A percentile compares a stretch with the other conserved stretches of the same genome.
These are phyloP conservation scores for Stygiomarasmius scandens DNA, from an alignment of 1,284 basidiomycete genomes.

Conservation along the genomic window DNA sequence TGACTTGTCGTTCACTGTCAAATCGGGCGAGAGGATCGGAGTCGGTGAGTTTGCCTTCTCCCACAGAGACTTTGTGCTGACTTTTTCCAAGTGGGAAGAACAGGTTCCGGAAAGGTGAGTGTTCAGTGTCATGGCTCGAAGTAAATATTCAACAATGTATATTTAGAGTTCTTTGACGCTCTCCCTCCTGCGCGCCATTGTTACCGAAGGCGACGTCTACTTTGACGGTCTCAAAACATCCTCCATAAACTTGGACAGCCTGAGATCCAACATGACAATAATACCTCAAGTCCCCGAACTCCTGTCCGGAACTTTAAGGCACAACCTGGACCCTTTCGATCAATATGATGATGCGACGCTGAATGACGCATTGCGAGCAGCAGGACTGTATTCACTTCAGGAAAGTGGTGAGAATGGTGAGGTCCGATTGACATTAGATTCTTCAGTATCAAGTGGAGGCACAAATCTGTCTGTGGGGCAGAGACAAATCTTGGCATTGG, in stretches of 20 bases:
- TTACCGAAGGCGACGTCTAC: slow-evolving; percentile 56
- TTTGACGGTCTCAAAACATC: slow-evolving; percentile 51
- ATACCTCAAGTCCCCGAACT: slow-evolving; percentile 61
- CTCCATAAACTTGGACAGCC: slow-evolving; percentile 63
- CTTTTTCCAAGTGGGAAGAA: background rate
- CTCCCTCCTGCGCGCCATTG: slow-evolving; percentile 56
- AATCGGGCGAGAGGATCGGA: slow-evolving; percentile 47
- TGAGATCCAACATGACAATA: slow-evolving; percentile 66
- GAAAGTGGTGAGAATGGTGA: slow-evolving; percentile 37
- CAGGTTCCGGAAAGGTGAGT: slow-evolving; percentile 13
- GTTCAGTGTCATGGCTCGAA: background rate
- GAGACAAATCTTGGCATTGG: slow-evolving; percentile 65
- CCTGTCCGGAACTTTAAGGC: slow-evolving; percentile 46
- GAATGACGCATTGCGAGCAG: slow-evolving; percentile 34
- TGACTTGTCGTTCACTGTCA: slow-evolving; percentile 42
- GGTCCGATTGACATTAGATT: slow-evolving; percentile 53
- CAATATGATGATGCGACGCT: slow-evolving; percentile 56
- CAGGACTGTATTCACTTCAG: slow-evolving; percentile 54
- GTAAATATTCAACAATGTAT: background rate
- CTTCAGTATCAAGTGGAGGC: slow-evolving; percentile 57
- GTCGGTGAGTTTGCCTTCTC: slow-evolving; percentile 30
- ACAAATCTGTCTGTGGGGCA: slow-evolving; percentile 73
- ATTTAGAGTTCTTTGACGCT: slow-evolving; percentile 51
- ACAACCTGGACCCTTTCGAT: slow-evolving; percentile 59
- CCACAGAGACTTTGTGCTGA: background rate